Conservation (phyloP, 176 grass and related monocot species). For the Pontederia crassipes region DNA sequence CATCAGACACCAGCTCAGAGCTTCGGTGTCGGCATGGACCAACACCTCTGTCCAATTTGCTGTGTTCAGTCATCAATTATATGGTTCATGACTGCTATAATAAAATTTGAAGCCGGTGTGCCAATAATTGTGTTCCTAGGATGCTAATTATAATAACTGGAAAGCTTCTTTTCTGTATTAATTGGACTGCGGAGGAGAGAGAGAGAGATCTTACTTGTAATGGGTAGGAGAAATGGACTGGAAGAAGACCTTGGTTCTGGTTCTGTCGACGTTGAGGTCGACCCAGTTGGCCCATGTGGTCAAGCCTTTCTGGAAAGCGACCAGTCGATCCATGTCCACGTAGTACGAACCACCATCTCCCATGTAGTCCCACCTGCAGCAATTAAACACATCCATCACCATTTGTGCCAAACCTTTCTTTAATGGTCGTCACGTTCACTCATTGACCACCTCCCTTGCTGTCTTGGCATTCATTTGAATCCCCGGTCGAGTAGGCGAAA, state of each 20-base stretch:
- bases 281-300: conserved; percentile 85
- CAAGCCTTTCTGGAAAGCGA: conserved; percentile 69
- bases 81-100: too few species aligned
- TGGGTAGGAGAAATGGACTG: conserved; percentile 89
- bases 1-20: too few species aligned
- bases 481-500: too few species aligned
- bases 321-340: conserved; percentile 73
- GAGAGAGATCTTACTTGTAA: conserved; percentile 55
- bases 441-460: too few species aligned
- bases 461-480: too few species aligned
- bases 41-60: too few species aligned
- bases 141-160: neutral
- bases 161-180: too few species aligned
- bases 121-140: too few species aligned
- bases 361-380: conserved; percentile 88
- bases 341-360: conserved; percentile 42
- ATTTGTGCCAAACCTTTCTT: neutral
- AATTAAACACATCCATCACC: neutral
- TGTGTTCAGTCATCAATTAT: too few species aligned
- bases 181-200: neutral
- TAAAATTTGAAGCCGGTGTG: too few species aligned
- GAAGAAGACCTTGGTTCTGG: conserved; percentile 78
- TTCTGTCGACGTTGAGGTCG: conserved; percentile 46
- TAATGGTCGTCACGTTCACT: too few species aligned
- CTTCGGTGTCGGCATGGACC: too few species aligned